Evolutionary conservation across 495 filamentous ascomycete genomes (phyloP).

Genomic region (Xylaria scruposa): DNA sequence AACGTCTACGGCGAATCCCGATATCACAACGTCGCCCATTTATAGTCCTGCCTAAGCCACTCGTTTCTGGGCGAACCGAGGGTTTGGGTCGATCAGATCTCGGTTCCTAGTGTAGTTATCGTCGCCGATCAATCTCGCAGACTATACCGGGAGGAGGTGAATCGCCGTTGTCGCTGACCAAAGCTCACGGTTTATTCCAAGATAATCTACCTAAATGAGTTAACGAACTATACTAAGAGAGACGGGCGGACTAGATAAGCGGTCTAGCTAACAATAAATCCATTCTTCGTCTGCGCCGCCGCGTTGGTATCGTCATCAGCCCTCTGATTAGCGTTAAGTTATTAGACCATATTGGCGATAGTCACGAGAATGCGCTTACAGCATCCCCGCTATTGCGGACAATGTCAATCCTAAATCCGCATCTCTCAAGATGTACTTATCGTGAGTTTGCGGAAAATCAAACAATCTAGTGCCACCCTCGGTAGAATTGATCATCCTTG

Average conservation of each 20-base stretch:
- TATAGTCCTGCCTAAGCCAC: background rate
- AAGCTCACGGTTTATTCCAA: background rate
- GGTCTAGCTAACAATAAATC: slow-evolving; percentile 13
- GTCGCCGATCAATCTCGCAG: background rate
- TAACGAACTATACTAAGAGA: background rate
- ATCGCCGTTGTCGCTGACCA: background rate
- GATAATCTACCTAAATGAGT: background rate
- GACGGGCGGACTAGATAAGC: background rate
- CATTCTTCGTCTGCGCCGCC: background rate
- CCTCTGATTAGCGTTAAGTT: background rate
- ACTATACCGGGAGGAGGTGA: background rate
- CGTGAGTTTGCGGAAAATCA: background rate
- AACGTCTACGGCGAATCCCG: slow-evolving; percentile 9
- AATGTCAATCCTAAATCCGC: background rate
- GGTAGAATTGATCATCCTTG: background rate
- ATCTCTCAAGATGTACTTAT: background rate
- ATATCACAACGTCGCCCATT: background rate
- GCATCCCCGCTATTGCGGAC: background rate
- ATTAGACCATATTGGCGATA: background rate
- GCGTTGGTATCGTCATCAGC: slow-evolving; percentile 6
- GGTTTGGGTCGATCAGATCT: slow-evolving; percentile 17
- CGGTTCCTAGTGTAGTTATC: background rate
- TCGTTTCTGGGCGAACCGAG: slow-evolving; percentile 10
- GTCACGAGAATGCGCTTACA: background rate
- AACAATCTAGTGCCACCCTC: background rate